Conservation (phyloP, 108 stramenopile species). For the Ochromonas danica region DNA sequence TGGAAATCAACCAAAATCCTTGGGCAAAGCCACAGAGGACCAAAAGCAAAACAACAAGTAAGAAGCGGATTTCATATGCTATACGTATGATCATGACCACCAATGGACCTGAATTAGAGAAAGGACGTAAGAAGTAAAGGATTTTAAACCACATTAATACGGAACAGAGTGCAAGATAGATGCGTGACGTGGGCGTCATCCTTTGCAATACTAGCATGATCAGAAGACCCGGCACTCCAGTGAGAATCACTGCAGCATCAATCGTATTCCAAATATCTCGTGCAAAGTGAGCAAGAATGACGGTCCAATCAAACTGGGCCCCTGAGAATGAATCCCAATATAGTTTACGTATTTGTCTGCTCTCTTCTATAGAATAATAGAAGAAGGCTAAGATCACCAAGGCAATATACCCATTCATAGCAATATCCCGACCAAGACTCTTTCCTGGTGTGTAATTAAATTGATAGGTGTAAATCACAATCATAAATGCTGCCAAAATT, state of each 20-base stretch:
- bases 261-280: conserved; percentile 2
- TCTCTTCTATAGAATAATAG: no score
- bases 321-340: no score
- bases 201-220: background rate
- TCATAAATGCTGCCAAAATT: background rate
- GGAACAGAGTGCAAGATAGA: background rate
- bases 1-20: conserved; percentile 24
- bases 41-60: conserved; percentile 2
- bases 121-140: conserved; percentile 28
- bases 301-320: no score
- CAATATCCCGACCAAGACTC: background rate
- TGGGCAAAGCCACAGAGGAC: conserved; percentile 25
- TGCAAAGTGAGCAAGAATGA: no score
- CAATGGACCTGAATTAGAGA: background rate
- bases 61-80: conserved; percentile 1
- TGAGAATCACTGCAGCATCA: background rate
- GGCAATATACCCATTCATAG: background rate
- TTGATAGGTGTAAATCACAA: background rate
- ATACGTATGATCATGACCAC: conserved; percentile 23
- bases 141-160: conserved; percentile 23
- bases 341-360: no score
- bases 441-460: background rate
- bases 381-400: no score
- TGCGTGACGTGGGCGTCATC: background rate
- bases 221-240: background rate